Evolutionary conservation across 768 basidiomycete species (phyloP).

Genomic region (Leucocoprinus leucothites): DNA sequence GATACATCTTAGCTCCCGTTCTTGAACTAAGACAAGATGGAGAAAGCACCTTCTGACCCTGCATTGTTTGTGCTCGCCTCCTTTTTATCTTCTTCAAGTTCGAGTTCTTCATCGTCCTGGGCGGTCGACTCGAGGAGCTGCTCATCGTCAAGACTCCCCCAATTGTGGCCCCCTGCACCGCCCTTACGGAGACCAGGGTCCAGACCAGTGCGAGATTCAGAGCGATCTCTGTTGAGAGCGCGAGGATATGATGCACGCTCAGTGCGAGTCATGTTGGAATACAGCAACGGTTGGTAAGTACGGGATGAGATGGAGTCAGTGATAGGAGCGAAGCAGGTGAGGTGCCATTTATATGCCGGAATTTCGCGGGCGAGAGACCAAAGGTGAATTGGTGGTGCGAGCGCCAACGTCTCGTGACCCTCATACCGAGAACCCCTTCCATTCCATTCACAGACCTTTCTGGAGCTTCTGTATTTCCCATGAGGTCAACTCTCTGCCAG

Average conservation of each 20-base stretch:
- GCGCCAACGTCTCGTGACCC: conserved; percentile 11
- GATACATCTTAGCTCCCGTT: background rate
- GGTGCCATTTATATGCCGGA: conserved; percentile 21
- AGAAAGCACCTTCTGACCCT: background rate
- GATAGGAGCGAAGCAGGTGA: conserved; percentile 10
- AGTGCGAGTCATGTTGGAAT: conserved; percentile 70
- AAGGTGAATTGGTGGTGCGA: background rate
- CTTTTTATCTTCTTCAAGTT: conserved; percentile 34
- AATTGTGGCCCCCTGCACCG: conserved; percentile 82
- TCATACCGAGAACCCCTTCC: background rate
- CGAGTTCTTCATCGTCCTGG: conserved; percentile 52
- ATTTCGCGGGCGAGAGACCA: conserved; percentile 5
- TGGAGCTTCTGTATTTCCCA: background rate
- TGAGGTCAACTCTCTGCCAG: background rate
- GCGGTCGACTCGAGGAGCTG: conserved; percentile 56
- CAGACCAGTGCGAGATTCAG: conserved; percentile 73
- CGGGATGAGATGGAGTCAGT: conserved; percentile 11
- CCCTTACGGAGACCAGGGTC: conserved; percentile 72
- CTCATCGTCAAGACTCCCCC: conserved; percentile 74
- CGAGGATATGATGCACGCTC: conserved; percentile 68
- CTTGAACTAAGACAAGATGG: too few species aligned
- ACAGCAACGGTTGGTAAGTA: conserved; percentile 3
- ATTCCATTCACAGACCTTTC: background rate
- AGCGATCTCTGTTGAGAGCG: conserved; percentile 74
- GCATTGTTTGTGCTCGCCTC: background rate